Conservation (phyloP, 2,329 filamentous ascomycete genomes). For the Ramichloridium luteum region DNA sequence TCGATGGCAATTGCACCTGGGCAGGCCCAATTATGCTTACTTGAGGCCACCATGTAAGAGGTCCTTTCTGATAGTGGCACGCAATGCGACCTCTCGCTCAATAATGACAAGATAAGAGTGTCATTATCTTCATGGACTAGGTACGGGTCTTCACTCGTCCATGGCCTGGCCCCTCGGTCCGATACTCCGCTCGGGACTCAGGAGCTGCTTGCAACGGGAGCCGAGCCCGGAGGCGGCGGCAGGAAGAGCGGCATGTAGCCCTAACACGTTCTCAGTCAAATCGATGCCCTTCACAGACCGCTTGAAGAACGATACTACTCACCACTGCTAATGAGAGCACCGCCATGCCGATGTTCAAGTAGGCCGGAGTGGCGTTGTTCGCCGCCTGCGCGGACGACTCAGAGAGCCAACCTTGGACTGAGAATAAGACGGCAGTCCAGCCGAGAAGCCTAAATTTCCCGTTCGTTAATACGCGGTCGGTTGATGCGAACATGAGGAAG, state of each 20-base stretch:
- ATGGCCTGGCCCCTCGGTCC: no score
- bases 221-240: constrained; percentile 36
- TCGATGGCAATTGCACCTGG: no score
- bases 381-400: constrained; percentile 58
- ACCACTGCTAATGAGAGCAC: constrained; percentile 36
- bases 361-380: constrained; percentile 54
- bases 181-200: no score
- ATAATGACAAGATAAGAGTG: no score
- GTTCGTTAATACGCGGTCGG: background rate
- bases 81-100: no score
- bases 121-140: no score
- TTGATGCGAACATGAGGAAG: background rate
- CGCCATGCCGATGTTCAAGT: constrained; percentile 69
- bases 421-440: constrained; percentile 62
- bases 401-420: constrained; percentile 64
- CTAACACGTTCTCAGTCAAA: constrained; percentile 24
- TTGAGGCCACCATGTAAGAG: no score
- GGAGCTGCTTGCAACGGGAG: no score
- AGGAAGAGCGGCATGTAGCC: constrained; percentile 55
- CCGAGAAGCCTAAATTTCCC: constrained; percentile 44
- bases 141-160: no score
- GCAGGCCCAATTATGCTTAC: no score
- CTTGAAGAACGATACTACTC: constrained; percentile 15
- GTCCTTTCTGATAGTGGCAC: no score
- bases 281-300: constrained; percentile 28